Evolutionary conservation across 495 filamentous ascomycete species (phyloP).

Genomic region (Penicillium paxilli): DNA sequence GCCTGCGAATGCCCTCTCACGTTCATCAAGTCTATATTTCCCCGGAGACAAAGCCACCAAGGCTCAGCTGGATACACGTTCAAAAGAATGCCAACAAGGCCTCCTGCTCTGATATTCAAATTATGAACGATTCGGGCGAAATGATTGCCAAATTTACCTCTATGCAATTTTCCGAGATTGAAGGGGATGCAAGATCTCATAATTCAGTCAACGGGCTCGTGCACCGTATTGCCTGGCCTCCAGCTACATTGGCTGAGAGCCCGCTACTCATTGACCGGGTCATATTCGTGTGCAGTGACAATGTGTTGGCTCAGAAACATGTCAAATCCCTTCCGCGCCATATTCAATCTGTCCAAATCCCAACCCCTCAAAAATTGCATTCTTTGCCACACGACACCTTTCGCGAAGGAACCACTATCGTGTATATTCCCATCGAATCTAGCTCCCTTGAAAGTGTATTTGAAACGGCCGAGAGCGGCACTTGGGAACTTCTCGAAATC

Average conservation of each 20-base stretch:
- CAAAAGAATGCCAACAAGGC: neutral
- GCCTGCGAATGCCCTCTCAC: conserved; percentile 43
- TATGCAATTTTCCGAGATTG: neutral
- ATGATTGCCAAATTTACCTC: neutral
- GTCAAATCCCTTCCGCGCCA: no score
- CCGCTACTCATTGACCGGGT: conserved; percentile 19
- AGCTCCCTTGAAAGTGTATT: no score
- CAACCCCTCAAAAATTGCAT: no score
- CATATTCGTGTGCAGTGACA: neutral
- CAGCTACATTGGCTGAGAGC: conserved; percentile 22
- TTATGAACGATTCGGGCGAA: neutral
- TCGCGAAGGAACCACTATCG: no score
- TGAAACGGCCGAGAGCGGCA: neutral
- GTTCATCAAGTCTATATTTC: conserved; percentile 25
- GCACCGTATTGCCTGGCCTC: conserved; percentile 37
- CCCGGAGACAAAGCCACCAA: neutral
- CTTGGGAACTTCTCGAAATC: neutral
- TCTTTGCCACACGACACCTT: no score
- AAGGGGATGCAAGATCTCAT: neutral
- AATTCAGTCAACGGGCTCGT: conserved; percentile 21
- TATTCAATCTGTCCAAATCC: no score
- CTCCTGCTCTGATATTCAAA: neutral
- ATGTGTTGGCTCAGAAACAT: no score
- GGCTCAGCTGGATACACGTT: neutral
- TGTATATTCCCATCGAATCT: no score